phyloP scores from a whole-genome alignment of 768 basidiomycete species.

The Gloeostereum incarnatum region DNA sequence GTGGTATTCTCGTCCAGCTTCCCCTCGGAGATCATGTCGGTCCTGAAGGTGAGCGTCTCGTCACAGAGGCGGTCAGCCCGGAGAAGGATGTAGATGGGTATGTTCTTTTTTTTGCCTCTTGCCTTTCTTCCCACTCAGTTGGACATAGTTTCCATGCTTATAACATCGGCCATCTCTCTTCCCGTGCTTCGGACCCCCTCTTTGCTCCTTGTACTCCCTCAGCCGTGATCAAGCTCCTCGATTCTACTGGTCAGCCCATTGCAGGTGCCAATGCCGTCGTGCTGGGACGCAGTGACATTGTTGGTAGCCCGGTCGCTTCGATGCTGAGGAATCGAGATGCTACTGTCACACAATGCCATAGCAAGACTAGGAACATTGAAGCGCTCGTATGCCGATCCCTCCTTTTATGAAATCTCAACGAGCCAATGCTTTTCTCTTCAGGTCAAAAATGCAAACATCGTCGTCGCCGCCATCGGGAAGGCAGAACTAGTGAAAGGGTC shows the following conservation, averaged over 20 bases:
- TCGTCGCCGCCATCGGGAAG: conserved; percentile 96
- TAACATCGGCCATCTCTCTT: conserved; percentile 93
- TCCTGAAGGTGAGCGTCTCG: conserved; percentile 74
- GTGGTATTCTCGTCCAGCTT: conserved; percentile 91
- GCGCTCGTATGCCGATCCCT: conserved; percentile 47
- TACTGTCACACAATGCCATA: conserved; percentile 97
- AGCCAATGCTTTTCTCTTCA: conserved; percentile 18
- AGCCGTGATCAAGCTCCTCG: conserved; percentile 84
- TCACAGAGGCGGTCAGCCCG: conserved; percentile 92
- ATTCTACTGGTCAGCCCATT: conserved; percentile 73
- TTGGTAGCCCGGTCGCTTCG: conserved; percentile 90
- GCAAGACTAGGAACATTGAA: conserved; percentile 74
- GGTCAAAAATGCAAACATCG: conserved; percentile 82
- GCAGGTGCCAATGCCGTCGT: conserved; percentile 82
- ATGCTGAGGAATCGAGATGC: conserved; percentile 87
- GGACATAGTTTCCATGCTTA: conserved; percentile 85
- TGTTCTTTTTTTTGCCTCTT: conserved; percentile 12
- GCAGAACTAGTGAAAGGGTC: conserved; percentile 84
- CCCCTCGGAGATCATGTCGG: conserved; percentile 82
- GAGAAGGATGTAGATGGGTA: conserved; percentile 97
- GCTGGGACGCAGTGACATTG: conserved; percentile 95
- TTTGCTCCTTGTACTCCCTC: conserved; percentile 95
- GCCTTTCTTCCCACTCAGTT: background rate
- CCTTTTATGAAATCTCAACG: background rate
- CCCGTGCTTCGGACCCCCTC: conserved; percentile 80